Evolutionary conservation across 805 yeast genomes (phyloP).

Genomic region (Hanseniaspora mollemarum): DNA sequence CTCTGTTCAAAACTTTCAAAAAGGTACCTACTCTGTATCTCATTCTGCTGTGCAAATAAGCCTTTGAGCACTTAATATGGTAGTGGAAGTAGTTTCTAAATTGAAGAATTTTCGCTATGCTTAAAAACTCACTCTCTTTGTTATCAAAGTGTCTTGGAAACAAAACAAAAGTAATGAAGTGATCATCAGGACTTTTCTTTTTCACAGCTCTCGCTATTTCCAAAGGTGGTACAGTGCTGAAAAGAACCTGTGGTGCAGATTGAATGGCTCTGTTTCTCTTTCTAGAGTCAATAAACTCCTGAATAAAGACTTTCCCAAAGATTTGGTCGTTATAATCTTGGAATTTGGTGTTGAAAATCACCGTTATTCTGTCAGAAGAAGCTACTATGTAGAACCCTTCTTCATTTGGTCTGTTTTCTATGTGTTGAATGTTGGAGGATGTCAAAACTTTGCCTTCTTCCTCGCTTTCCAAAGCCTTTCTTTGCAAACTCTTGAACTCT

Average conservation of each 20-base stretch:
- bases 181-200: constrained; percentile 29
- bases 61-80: constrained; percentile 96
- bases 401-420: constrained; percentile 74
- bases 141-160: constrained; percentile 86
- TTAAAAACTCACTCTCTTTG: constrained; percentile 27
- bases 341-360: constrained; percentile 85
- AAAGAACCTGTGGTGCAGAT: constrained; percentile 95
- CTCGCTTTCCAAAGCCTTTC: constrained; percentile 19
- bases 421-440: constrained; percentile 26
- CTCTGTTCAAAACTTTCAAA: constrained; percentile 89
- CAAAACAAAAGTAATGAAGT: constrained; percentile 57
- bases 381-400: constrained; percentile 88
- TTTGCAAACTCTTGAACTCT: constrained; percentile 59
- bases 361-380: constrained; percentile 91
- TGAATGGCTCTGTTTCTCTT: constrained; percentile 86
- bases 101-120: constrained; percentile 75
- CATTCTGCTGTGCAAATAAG: constrained; percentile 97
- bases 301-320: constrained; percentile 78
- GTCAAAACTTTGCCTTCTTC: constrained; percentile 24
- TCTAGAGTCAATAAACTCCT: constrained; percentile 93
- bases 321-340: constrained; percentile 93
- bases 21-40: constrained; percentile 88
- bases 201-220: constrained; percentile 49
- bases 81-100: constrained; percentile 97
- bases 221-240: constrained; percentile 87